These are phyloP conservation scores for Amphirosellinia nigrospora DNA, from an alignment of 495 filamentous ascomycete species.

Conservation along the genomic window DNA sequence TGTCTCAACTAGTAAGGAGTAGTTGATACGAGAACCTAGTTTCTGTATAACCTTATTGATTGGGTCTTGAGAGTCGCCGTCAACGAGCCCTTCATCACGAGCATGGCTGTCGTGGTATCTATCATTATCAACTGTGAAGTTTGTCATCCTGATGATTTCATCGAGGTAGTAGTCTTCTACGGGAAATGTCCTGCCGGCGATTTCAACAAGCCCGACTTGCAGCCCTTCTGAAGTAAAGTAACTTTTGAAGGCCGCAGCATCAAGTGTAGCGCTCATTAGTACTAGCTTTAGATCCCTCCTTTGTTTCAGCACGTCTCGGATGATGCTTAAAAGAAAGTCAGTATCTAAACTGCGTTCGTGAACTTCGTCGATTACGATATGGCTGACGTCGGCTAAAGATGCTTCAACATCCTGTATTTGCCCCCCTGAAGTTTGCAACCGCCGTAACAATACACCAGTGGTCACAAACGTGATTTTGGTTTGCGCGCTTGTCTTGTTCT, in stretches of 20 bases:
- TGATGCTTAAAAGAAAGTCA: conserved; percentile 87
- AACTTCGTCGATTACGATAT: conserved; percentile 96
- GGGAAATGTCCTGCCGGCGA: conserved; percentile 86
- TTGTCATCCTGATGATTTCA: conserved; percentile 80
- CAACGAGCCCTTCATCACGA: conserved; percentile 41
- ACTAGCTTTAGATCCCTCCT: conserved; percentile 88
- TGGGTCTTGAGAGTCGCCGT: conserved; percentile 45
- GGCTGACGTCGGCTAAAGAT: conserved; percentile 85
- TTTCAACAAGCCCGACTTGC: conserved; percentile 78
- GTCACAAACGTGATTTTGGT: conserved; percentile 97
- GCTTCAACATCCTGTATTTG: conserved; percentile 75
- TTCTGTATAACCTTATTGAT: conserved; percentile 73
- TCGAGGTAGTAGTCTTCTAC: conserved; percentile 91
- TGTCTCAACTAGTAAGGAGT: conserved; percentile 80
- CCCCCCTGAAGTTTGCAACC: conserved; percentile 85
- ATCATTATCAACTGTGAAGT: conserved; percentile 61
- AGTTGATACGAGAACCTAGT: conserved; percentile 88
- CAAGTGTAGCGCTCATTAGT: conserved; percentile 97
- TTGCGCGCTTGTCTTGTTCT: conserved; percentile 66
- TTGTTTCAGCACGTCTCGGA: conserved; percentile 79
- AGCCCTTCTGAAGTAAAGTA: conserved; percentile 76
- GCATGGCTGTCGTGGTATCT: conserved; percentile 42
- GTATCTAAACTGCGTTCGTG: conserved; percentile 96
- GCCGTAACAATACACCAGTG: conserved; percentile 90
- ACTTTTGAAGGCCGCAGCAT: conserved; percentile 81